Evolutionary conservation across 1,139 yeast genomes (phyloP).

Genomic region (Meyerozyma smithsonii): DNA sequence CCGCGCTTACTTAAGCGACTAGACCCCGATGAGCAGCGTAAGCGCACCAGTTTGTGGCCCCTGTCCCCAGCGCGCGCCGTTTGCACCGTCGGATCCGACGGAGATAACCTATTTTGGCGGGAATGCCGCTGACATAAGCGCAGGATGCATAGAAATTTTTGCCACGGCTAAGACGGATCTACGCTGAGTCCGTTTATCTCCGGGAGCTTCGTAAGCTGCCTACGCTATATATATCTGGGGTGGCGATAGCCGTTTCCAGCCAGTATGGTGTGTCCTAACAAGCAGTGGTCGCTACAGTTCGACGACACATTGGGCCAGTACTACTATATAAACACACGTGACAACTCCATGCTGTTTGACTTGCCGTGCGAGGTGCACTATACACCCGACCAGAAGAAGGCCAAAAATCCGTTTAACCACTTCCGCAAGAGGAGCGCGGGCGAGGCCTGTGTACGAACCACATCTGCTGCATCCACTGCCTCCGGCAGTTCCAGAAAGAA

Average conservation of each 20-base stretch:
- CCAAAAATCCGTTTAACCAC: not conserved
- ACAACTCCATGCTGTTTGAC: conserved; percentile 33
- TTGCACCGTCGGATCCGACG: not conserved
- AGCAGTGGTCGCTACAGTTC: conserved; percentile 19
- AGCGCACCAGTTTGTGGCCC: no score
- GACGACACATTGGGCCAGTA: conserved; percentile 33
- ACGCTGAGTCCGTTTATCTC: not conserved
- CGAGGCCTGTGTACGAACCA: not conserved
- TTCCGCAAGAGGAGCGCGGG: not conserved
- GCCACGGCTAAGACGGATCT: not conserved
- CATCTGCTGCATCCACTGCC: not conserved
- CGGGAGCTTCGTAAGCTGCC: not conserved
- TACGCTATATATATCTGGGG: not conserved
- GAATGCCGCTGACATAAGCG: not conserved
- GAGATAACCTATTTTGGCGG: not conserved
- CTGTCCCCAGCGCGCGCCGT: no score
- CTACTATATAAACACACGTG: conserved; percentile 31
- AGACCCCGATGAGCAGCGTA: not conserved
- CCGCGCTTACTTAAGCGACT: not conserved
- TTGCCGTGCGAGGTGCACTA: conserved; percentile 38
- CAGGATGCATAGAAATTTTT: no score
- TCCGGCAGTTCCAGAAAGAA: conserved; percentile 4
- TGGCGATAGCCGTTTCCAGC: not conserved
- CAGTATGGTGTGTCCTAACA: conserved; percentile 1
- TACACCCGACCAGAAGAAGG: conserved; percentile 6